A percentile compares a stretch with the other conserved stretches of the same genome.
Conservation (phyloP, 2,329 filamentous ascomycete species). For the Samsoniella hepiali region DNA sequence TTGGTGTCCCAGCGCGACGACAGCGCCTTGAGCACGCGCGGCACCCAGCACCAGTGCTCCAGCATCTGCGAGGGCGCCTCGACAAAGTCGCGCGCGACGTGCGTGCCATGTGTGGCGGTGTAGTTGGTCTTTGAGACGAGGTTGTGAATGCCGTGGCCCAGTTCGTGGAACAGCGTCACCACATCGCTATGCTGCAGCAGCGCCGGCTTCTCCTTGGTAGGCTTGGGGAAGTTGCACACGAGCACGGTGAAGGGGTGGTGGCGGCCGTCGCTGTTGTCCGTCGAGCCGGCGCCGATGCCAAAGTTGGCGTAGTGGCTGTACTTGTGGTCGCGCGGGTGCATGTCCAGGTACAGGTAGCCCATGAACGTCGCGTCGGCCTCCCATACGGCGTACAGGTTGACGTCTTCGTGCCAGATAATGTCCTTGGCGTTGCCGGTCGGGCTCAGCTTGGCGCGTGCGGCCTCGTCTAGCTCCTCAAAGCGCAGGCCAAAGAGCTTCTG, state of each 20-base stretch:
- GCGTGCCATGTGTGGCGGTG: constrained; percentile 35
- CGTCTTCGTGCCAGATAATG: constrained; percentile 78
- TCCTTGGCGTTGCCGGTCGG: constrained; percentile 66
- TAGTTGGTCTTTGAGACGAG: constrained; percentile 34
- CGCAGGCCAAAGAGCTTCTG: constrained; percentile 32
- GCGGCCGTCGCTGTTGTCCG: constrained; percentile 63
- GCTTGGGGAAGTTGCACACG: constrained; percentile 84
- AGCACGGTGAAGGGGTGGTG: constrained; percentile 75
- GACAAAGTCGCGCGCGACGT: constrained; percentile 34
- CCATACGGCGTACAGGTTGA: constrained; percentile 79
- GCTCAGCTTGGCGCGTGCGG: constrained; percentile 62
- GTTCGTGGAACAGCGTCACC: constrained; percentile 71
- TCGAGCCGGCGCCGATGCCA: constrained; percentile 71
- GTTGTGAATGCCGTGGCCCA: constrained; percentile 34
- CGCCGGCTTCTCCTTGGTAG: constrained; percentile 70
- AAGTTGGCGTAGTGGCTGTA: constrained; percentile 89
- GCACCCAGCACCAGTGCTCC: constrained; percentile 40
- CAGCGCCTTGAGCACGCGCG: constrained; percentile 34
- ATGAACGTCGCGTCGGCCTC: constrained; percentile 72
- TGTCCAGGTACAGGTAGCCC: constrained; percentile 79
- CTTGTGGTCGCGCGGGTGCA: constrained; percentile 77
- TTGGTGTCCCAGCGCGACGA: constrained; percentile 45
- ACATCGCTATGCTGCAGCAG: constrained; percentile 82
- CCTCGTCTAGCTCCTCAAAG: constrained; percentile 68
- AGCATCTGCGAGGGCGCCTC: constrained; percentile 41